Conservation (phyloP, 371 early-diverging fungal species). For the Apophysomyces variabilis region DNA sequence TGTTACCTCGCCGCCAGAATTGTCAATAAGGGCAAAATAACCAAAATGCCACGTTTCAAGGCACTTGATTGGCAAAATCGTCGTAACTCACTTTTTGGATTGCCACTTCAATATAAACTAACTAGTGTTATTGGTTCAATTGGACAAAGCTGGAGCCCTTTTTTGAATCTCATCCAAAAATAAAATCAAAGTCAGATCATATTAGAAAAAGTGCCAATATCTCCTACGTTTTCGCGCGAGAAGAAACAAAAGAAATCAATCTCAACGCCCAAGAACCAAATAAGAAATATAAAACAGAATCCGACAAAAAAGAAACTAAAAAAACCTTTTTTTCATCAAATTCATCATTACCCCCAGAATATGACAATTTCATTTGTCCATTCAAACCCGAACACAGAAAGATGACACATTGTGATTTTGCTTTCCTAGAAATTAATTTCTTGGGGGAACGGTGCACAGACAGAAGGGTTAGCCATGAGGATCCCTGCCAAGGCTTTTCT, state of each 20-base stretch:
- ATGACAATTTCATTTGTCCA: background rate
- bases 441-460: slow-evolving; percentile 5
- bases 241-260: background rate
- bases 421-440: background rate
- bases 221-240: slow-evolving; percentile 1
- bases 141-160: background rate
- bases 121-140: background rate
- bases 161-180: background rate
- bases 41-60: background rate
- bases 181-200: slow-evolving; percentile 1
- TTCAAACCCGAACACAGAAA: background rate
- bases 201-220: background rate
- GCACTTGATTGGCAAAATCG: background rate
- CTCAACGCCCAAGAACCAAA: too few species aligned
- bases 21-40: background rate
- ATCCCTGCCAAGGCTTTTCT: background rate
- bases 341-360: background rate
- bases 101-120: background rate
- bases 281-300: background rate
- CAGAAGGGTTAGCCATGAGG: background rate
- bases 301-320: background rate
- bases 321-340: too few species aligned
- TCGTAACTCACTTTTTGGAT: background rate
- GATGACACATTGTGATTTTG: background rate
- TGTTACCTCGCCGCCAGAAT: slow-evolving; percentile 1